Evolutionary conservation across 2,329 filamentous ascomycete species (phyloP), one percentile per base, ranked within the genome.

Genomic region (Neoarthrinium moseri): DNA sequence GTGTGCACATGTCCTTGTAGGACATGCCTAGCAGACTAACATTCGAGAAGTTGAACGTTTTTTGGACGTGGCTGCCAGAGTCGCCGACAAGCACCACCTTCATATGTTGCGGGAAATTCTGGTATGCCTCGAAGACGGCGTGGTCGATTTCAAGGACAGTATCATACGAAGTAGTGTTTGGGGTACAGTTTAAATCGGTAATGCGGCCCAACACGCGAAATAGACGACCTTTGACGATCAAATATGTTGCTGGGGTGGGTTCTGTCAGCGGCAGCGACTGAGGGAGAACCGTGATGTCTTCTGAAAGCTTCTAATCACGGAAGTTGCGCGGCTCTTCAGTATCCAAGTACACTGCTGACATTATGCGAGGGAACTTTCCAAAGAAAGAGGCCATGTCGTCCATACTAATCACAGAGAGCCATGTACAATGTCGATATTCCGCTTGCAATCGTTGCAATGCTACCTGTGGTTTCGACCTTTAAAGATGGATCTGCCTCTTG

Each of bases 351-450:
- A 72, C 62, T 1, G 69, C 62, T 20, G 72, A 65, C 38, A 74
- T 64, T 50, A 75, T 73, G 4, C 71, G 67, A 8, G 77, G 77
- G 32, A 80, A 58, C 1, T 75, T 75, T 47, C 69, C 71, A 48
- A 78, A 72, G 27, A 74, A 74, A 1, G 75, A 79, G 45, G 78
- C 73, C 11, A 78, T 60, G 2, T 78, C 64, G 56, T 82, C 78
- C 46, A 71, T 66, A 27, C 70, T 69, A 21, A 74, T 64, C 12
- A 80, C 63, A 22, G 71, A 72, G 6, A 69, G 68, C 75, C 61
- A 64, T 5, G 54, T 50, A 29, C 61, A 59, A 12, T 60, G 57
- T 5, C 61, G 55, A 33, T 58, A 76, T 56, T 80, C 76, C 15
- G 71, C 75, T 48, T 75, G 66, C 39, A 77, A 74, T 3, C n/a